Conservation (phyloP, 2,329 filamentous ascomycete genomes). For the Tolypocladium album region DNA sequence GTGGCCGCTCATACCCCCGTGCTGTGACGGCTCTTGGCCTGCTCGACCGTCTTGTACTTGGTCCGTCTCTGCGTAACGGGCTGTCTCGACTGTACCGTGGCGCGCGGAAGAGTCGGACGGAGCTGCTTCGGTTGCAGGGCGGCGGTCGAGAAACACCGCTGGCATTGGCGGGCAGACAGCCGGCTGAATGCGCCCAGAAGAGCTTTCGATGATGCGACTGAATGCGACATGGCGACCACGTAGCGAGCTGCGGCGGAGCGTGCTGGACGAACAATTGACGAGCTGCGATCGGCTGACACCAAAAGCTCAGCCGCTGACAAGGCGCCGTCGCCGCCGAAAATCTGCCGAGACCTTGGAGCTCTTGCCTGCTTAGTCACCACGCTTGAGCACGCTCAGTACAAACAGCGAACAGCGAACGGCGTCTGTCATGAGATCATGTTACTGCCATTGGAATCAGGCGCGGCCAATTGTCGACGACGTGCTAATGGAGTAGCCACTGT, state of each 20-base stretch:
- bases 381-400: neutral
- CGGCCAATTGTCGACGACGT: neutral
- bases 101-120: slow-evolving; percentile 20
- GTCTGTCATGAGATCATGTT: neutral
- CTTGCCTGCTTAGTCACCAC: neutral
- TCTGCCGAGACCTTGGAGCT: slow-evolving; percentile 4
- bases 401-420: neutral
- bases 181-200: slow-evolving; percentile 22
- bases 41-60: slow-evolving; percentile 43
- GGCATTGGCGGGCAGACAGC: slow-evolving; percentile 24
- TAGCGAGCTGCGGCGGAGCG: neutral
- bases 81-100: slow-evolving; percentile 20
- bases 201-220: slow-evolving; percentile 22
- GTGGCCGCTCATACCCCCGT: slow-evolving; percentile 34
- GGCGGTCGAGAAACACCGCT: slow-evolving; percentile 29
- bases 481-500: neutral
- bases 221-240: slow-evolving; percentile 25
- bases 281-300: neutral
- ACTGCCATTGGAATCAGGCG: neutral
- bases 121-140: slow-evolving; percentile 22
- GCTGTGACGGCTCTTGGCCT: slow-evolving; percentile 47
- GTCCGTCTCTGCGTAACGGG: slow-evolving; percentile 26
- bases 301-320: neutral
- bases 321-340: slow-evolving; percentile 5
- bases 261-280: neutral